Evolutionary conservation across 805 yeast genomes (phyloP).

Genomic region (Wickerhamiella dianesei): DNA sequence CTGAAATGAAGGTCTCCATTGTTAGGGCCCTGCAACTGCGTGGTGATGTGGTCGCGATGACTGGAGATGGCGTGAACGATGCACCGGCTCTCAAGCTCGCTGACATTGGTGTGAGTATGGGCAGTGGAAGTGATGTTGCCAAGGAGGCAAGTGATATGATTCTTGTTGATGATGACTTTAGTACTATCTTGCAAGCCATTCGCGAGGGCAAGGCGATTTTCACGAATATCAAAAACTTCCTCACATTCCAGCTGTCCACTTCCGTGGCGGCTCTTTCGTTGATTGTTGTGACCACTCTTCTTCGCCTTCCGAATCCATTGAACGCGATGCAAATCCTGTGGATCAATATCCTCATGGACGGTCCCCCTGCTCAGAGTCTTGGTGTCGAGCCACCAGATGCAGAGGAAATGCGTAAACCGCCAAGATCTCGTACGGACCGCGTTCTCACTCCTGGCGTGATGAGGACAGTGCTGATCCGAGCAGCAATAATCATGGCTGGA

Average conservation of each 20-base stretch:
- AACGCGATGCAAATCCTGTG: conserved; percentile 97
- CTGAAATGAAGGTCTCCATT: conserved; percentile 40
- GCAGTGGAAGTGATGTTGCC: conserved; percentile 93
- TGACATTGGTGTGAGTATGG: conserved; percentile 86
- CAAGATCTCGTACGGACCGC: conserved; percentile 74
- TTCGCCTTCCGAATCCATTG: conserved; percentile 82
- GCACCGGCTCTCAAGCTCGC: conserved; percentile 97
- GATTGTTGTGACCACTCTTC: conserved; percentile 74
- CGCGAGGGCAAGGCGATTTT: conserved; percentile 97
- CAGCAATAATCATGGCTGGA: conserved; percentile 64
- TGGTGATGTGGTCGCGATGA: conserved; percentile 96
- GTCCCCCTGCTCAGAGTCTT: conserved; percentile 95
- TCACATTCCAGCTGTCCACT: conserved; percentile 91
- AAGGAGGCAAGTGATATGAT: conserved; percentile 98
- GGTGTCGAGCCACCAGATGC: conserved; percentile 97
- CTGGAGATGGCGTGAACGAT: conserved; percentile 98
- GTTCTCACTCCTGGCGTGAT: conserved; percentile 62
- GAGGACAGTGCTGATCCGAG: conserved; percentile 62
- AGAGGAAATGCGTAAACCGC: conserved; percentile 93
- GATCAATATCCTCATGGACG: conserved; percentile 97
- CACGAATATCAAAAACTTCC: conserved; percentile 84
- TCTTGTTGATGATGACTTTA: conserved; percentile 89
- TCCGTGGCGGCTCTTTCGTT: conserved; percentile 88
- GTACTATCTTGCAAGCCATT: conserved; percentile 83
- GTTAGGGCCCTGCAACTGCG: conserved; percentile 41